Evolutionary conservation across 805 yeast genomes (phyloP).

Genomic region (Starmerella potacharoeniae): DNA sequence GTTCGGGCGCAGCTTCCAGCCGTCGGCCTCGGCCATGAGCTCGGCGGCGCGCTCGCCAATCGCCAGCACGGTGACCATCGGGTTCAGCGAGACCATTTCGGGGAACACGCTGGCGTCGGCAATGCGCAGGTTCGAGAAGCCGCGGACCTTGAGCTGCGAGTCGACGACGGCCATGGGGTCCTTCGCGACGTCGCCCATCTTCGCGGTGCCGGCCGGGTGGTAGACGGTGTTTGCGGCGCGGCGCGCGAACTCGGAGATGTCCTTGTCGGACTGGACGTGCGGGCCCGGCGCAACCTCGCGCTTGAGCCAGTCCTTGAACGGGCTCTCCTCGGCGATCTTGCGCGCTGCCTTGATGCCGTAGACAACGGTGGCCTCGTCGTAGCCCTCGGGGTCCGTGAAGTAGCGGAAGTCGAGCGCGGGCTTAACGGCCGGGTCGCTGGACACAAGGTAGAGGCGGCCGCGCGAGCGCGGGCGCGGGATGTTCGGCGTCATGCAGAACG

Average conservation of each 20-base stretch:
- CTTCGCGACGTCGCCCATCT: constrained; percentile 18
- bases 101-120: constrained; percentile 30
- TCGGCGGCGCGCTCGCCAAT: constrained; percentile 16
- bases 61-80: constrained; percentile 14
- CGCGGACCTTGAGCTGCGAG: constrained; percentile 27
- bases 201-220: constrained; percentile 29
- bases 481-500: constrained; percentile 17
- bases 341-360: constrained; percentile 28
- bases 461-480: constrained; percentile 17
- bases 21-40: constrained; percentile 10
- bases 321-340: constrained; percentile 26
- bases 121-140: constrained; percentile 26
- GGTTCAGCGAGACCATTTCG: constrained; percentile 21
- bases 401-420: constrained; percentile 17
- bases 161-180: constrained; percentile 27
- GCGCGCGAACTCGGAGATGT: constrained; percentile 27
- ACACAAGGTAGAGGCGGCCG: constrained; percentile 12
- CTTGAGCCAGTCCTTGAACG: constrained; percentile 27
- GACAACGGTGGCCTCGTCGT: constrained; percentile 28
- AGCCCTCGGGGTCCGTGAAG: constrained; percentile 25
- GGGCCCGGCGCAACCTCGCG: constrained; percentile 28
- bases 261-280: constrained; percentile 27
- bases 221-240: constrained; percentile 29
- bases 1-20: constrained; percentile 2
- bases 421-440: constrained; percentile 12